Percentiles rank a stretch among this genome's conserved stretches.
Evolutionary conservation across 2,329 filamentous ascomycete genomes (phyloP).

Genomic region (Sphaerostilbella broomeana): DNA sequence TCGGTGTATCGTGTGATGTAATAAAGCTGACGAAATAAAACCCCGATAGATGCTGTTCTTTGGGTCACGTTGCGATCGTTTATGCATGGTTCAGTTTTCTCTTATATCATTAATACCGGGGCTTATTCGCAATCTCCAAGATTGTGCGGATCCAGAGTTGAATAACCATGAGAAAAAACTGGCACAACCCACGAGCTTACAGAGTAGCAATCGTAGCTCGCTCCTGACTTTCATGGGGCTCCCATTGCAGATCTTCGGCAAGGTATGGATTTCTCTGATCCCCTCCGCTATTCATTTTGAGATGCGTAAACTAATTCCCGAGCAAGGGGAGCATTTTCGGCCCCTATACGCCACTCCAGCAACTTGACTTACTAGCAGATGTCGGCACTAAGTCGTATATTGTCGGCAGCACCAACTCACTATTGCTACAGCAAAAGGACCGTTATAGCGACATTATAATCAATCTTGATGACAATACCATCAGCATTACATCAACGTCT

Average conservation of each 20-base stretch:
- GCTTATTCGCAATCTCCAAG: constrained; percentile 82
- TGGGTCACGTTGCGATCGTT: constrained; percentile 85
- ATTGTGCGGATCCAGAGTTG: constrained; percentile 90
- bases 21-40: neutral
- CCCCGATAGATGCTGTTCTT: constrained; percentile 99
- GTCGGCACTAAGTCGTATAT: constrained; percentile 95
- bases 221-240: constrained; percentile 90
- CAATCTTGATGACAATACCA: constrained; percentile 83
- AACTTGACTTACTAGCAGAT: constrained; percentile 89
- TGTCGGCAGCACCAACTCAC: constrained; percentile 91
- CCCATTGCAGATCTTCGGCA: constrained; percentile 90
- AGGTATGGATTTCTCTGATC: constrained; percentile 41
- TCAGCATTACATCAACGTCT: constrained; percentile 76
- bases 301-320: constrained; percentile 13
- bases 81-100: constrained; percentile 99
- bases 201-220: constrained; percentile 85
- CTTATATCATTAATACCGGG: constrained; percentile 92
- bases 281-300: neutral
- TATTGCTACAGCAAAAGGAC: constrained; percentile 89
- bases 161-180: constrained; percentile 73
- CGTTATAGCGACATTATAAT: constrained; percentile 94
- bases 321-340: constrained; percentile 82
- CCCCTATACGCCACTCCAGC: constrained; percentile 92
- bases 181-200: constrained; percentile 72
- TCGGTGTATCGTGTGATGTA: neutral